Base-by-base conservation (phyloP, 1,139 yeast species). In the Hansenula lynferdii region DNA sequence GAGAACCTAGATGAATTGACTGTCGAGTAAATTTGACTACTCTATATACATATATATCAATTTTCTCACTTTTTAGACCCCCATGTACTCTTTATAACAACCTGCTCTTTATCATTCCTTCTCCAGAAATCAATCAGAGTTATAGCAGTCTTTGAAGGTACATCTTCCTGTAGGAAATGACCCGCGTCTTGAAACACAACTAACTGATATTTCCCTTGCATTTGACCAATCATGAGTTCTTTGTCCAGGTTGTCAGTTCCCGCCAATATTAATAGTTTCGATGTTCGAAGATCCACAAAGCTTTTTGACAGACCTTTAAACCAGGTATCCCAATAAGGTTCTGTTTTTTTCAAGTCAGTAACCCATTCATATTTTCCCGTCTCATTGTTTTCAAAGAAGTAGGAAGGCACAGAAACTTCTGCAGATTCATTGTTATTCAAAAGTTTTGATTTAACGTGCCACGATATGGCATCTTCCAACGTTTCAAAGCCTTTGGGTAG, bases 171-270 rank as follows among this genome's bases (percentile, higher is more conserved):
- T 16, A 92, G 67, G 52, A 89, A 92, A 62, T 92, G 99, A 1
- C 97, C 97, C 1, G 90, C 70, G 28, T 77, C 81, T 53, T 77
- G 80, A 59, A 89, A 83, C 5, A 89, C 95, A 14, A 86, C 80
- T 34, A 92, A 69, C 60, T 92, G 98, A 58, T 84, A 92, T 56
- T 85, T 87, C 0, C 95, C 94, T 62, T 90, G 97, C 98, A 92
- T 92, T 61, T 94, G 98, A 0, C 97, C 98, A 41, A 92, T 81
- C 58, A 89, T 87, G 31, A 92, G 65, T 33, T 75, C 75, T 46
- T 83, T 87, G 60, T 94, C 98, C 22, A 94, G 67, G 9, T 86
- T 77, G 53, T 92, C 97, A 42, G 90, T 85, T 5, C 96, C 95
- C 0, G 97, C 95, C n/a, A 92, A 62, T 1, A 92, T 70, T 34